Percentiles rank a stretch among this genome's conserved stretches.
Conservation (phyloP, 148 eudicot genomes). For the Camellia sinensis region DNA sequence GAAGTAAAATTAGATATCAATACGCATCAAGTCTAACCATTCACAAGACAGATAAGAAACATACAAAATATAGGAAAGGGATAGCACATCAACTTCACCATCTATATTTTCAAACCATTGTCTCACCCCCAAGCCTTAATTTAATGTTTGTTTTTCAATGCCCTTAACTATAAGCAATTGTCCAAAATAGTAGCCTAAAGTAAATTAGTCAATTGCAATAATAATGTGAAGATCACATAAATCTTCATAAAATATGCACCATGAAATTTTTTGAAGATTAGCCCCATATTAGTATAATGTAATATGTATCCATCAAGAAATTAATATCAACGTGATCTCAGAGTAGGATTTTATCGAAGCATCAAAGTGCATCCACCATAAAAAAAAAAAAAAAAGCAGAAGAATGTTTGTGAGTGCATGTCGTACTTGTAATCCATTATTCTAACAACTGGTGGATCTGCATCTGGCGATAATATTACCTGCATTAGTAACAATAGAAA, state of each 20-base stretch:
- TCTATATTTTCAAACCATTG: not conserved
- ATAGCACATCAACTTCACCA: not conserved
- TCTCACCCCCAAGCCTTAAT: not conserved
- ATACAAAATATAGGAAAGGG: not conserved
- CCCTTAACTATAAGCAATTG: not conserved
- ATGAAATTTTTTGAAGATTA: not conserved
- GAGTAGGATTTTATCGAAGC: not conserved
- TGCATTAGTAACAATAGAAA: slow-evolving; percentile 22
- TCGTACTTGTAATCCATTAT: slow-evolving; percentile 85
- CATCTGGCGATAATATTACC: slow-evolving; percentile 89
- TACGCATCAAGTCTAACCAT: not conserved
- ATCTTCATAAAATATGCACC: not conserved
- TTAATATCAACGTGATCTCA: not conserved
- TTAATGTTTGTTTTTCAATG: not conserved
- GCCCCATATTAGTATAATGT: not conserved
- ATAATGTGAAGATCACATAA: not conserved
- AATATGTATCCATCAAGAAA: not conserved
- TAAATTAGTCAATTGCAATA: not conserved
- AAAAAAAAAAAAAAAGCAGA: not conserved
- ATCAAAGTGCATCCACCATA: not conserved
- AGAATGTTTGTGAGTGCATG: slow-evolving; percentile 13
- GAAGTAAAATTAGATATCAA: slow-evolving; percentile 4
- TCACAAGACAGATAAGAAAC: not conserved
- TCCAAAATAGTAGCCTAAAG: not conserved
- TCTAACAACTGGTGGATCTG: slow-evolving; percentile 92